Evolutionary conservation across 441 rosid species (phyloP).

Genomic region (Populus hybrid): DNA sequence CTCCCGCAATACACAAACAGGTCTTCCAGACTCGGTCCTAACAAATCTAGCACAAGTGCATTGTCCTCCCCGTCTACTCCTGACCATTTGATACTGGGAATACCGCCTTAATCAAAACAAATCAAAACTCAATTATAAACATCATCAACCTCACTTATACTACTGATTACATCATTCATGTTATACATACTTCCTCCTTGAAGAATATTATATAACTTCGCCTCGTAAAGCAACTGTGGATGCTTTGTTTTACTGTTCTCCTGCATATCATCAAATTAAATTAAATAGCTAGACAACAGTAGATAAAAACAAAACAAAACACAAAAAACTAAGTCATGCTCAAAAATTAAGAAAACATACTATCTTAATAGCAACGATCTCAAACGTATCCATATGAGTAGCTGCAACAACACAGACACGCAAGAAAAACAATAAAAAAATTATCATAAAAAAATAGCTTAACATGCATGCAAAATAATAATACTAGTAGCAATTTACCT

Average conservation of each 20-base stretch:
- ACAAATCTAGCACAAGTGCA: slow-evolving; percentile 49
- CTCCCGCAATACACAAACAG: slow-evolving; percentile 60
- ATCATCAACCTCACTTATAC: background rate
- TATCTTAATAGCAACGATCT: slow-evolving; percentile 94
- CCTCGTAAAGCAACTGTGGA: slow-evolving; percentile 77
- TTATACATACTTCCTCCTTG: slow-evolving; percentile 66
- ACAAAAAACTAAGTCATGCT: background rate
- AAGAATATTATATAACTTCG: slow-evolving; percentile 69
- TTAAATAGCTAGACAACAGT: slow-evolving; percentile 13
- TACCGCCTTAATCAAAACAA: slow-evolving; percentile 36
- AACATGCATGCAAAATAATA: background rate
- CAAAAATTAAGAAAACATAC: slow-evolving; percentile 41
- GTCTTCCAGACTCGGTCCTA: slow-evolving; percentile 67
- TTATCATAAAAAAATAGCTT: background rate
- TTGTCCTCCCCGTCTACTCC: slow-evolving; percentile 57
- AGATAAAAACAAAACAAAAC: background rate
- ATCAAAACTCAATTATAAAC: background rate
- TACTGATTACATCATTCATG: background rate
- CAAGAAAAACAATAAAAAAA: slow-evolving; percentile 7
- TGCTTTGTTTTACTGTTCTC: slow-evolving; percentile 75
- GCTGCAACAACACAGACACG: slow-evolving; percentile 44
- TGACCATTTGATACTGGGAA: slow-evolving; percentile 53
- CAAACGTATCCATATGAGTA: slow-evolving; percentile 84
- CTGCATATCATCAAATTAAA: slow-evolving; percentile 28
- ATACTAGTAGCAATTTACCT: slow-evolving; percentile 36